A percentile compares a stretch with the other conserved stretches of the same genome.
These are phyloP conservation scores for Pelargonium citronellum DNA, from an alignment of 441 rosid species.

Conservation along the genomic window DNA sequence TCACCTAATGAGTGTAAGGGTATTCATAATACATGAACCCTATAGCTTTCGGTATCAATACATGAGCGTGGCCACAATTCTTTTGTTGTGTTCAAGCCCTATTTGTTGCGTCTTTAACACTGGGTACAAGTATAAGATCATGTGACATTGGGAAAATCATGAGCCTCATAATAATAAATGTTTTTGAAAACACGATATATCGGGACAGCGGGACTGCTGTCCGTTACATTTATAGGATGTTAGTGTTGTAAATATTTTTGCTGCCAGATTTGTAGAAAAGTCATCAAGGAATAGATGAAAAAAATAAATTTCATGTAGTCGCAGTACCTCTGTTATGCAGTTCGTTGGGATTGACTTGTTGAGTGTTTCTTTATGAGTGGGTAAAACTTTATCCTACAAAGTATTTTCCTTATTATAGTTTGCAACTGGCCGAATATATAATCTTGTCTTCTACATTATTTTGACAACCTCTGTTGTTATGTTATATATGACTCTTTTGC, in stretches of 20 bases:
- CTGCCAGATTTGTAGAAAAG: not conserved
- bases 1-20: too few species aligned
- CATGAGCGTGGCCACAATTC: not conserved
- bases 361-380: not conserved
- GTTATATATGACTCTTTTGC: constrained; percentile 12
- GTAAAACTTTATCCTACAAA: not conserved
- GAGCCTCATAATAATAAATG: not conserved
- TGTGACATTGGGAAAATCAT: not conserved
- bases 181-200: too few species aligned
- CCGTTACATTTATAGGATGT: not conserved
- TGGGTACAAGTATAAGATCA: not conserved
- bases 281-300: not conserved
- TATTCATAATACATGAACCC: too few species aligned
- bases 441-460: not conserved
- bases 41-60: not conserved
- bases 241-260: not conserved
- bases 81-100: not conserved
- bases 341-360: not conserved
- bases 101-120: not conserved
- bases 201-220: not conserved
- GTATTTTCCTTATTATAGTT: not conserved
- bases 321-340: not conserved
- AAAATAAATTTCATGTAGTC: not conserved
- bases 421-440: not conserved
- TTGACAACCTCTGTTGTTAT: not conserved